A percentile compares a stretch with the other conserved stretches of the same genome.
Conservation (phyloP, 78 protist species). For the Dictyostelium capitatum region DNA sequence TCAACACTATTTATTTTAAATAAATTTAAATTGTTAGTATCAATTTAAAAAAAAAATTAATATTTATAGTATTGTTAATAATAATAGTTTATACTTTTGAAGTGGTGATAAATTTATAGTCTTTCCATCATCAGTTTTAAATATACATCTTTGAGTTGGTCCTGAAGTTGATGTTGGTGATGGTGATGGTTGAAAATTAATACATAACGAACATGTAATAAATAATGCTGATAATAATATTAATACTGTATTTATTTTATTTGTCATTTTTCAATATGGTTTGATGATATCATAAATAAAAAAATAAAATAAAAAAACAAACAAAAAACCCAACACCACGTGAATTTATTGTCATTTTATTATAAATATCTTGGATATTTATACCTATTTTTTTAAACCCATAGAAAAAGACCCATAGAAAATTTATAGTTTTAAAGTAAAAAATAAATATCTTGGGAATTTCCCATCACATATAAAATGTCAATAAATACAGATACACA, state of each 20-base stretch:
- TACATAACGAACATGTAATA: not conserved
- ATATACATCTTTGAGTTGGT: constrained; percentile 6
- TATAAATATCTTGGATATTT: too few species aligned
- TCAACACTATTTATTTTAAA: not conserved
- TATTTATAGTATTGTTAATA: not conserved
- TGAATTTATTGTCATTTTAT: too few species aligned
- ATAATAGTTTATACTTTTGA: not conserved
- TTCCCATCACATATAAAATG: too few species aligned
- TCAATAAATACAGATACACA: too few species aligned
- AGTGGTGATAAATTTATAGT: not conserved
- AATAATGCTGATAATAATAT: not conserved
- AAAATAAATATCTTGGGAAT: too few species aligned
- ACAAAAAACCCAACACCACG: too few species aligned
- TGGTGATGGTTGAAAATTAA: not conserved
- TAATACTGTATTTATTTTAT: not conserved
- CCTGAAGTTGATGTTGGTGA: not conserved
- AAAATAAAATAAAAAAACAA: too few species aligned
- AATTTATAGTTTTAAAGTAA: too few species aligned
- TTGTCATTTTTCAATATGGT: too few species aligned
- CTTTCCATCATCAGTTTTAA: not conserved
- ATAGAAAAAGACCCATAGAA: too few species aligned
- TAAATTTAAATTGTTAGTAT: not conserved
- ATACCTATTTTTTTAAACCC: too few species aligned
- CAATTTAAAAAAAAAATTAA: not conserved
- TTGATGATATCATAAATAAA: too few species aligned